Evolutionary conservation across 257 asterid species (phyloP).

Genomic region (Petunia axillaris): DNA sequence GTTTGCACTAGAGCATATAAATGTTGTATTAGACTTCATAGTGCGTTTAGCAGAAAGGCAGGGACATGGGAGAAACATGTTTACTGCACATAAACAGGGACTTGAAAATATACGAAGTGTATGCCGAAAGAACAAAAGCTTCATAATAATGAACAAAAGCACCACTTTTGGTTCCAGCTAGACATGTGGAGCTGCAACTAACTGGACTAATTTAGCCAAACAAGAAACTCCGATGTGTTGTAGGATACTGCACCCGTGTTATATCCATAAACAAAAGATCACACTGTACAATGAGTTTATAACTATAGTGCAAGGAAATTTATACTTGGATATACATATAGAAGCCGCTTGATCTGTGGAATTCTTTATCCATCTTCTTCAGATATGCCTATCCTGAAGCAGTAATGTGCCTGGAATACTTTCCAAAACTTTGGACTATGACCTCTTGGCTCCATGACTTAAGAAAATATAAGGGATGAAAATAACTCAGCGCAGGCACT

Average conservation of each 20-base stretch:
- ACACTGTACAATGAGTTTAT: background rate
- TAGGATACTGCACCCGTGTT: background rate
- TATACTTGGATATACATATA: background rate
- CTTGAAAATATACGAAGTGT: background rate
- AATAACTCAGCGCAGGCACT: slow-evolving; percentile 52
- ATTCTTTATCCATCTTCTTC: background rate
- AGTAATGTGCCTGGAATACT: background rate
- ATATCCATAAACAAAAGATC: background rate
- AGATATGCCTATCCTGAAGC: too few species aligned
- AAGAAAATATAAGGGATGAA: too few species aligned
- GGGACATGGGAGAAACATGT: background rate
- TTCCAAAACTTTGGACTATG: background rate
- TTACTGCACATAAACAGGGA: background rate
- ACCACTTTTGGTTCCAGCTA: background rate
- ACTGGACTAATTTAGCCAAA: background rate
- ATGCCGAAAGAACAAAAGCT: background rate
- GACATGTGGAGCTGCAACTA: background rate
- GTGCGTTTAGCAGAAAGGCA: background rate
- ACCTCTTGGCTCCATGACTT: background rate
- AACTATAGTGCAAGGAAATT: background rate
- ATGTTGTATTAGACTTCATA: background rate
- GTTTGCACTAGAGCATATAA: background rate
- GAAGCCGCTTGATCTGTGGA: background rate
- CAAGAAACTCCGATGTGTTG: background rate
- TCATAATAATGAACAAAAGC: background rate